phyloP scores from a whole-genome alignment of 176 grass and related monocot species.

The Puya raimondii region DNA sequence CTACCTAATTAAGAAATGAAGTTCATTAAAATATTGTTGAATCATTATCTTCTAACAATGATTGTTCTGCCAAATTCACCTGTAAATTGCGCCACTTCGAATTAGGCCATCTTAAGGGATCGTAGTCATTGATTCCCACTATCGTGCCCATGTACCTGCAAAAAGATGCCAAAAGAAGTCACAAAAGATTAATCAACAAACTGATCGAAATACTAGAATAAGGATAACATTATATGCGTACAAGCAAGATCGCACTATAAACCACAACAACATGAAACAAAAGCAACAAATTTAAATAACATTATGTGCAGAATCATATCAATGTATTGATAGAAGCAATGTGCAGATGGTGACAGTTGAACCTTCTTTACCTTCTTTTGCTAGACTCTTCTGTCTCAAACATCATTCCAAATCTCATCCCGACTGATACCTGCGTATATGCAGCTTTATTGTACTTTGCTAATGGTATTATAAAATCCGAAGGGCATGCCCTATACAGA shows the following conservation, averaged over 20 bases:
- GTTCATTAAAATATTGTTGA: background rate
- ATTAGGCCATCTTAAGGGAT: conserved; percentile 88
- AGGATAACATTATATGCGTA: background rate
- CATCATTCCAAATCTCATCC: conserved; percentile 97
- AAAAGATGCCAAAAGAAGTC: background rate
- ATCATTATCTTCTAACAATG: background rate
- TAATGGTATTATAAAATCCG: conserved; percentile 76
- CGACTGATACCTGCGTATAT: conserved; percentile 71
- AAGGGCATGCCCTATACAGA: conserved; percentile 65
- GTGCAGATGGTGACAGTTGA: background rate
- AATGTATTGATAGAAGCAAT: background rate
- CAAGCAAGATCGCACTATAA: background rate
- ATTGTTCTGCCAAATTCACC: conserved; percentile 26
- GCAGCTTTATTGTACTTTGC: conserved; percentile 66
- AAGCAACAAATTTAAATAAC: background rate
- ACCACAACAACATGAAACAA: background rate
- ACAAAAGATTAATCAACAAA: background rate
- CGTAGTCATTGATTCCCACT: conserved; percentile 61
- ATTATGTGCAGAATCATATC: background rate
- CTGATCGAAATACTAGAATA: background rate
- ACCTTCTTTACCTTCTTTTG: conserved; percentile 56
- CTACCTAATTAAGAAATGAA: conserved; percentile 31
- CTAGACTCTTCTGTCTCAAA: conserved; percentile 96
- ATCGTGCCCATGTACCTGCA: conserved; percentile 79
- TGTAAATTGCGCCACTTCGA: conserved; percentile 97